phyloP scores from a whole-genome alignment of 2,329 filamentous ascomycete genomes.

The Lasiodiplodia theobromae region DNA sequence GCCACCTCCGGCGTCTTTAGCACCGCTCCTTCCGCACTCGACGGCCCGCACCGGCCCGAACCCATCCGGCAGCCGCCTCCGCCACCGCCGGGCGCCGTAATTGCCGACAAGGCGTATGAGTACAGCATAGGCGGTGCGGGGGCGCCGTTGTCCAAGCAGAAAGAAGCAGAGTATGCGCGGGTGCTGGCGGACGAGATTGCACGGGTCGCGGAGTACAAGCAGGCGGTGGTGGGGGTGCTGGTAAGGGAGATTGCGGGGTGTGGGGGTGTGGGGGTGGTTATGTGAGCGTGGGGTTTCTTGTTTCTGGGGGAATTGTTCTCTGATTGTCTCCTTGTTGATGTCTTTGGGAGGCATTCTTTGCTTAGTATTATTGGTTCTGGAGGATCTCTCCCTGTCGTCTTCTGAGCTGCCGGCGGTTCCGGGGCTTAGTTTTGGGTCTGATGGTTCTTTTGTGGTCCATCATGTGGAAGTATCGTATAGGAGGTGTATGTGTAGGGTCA shows the following conservation, averaged over 20 bases:
- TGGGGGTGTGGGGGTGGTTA: neutral
- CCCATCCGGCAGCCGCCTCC: neutral
- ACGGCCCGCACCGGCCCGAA: neutral
- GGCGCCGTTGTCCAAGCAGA: neutral
- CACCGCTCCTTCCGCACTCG: neutral
- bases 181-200: neutral
- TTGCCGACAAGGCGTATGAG: too few relatives aligned
- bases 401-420: too few relatives aligned
- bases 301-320: too few relatives aligned
- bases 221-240: neutral
- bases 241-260: neutral
- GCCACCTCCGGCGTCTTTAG: too few relatives aligned
- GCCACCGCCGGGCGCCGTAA: neutral
- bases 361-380: too few relatives aligned
- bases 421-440: too few relatives aligned
- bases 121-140: neutral
- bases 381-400: too few relatives aligned
- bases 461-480: too few relatives aligned
- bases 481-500: too few relatives aligned
- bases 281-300: neutral
- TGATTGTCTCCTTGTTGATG: too few relatives aligned
- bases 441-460: too few relatives aligned
- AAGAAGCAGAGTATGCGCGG: neutral
- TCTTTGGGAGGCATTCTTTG: too few relatives aligned
- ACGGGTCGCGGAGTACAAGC: neutral